A percentile compares a stretch with the other conserved stretches of the same genome.
Conservation (phyloP, 305 asterid genomes). For the Ilex paraguariensis region DNA sequence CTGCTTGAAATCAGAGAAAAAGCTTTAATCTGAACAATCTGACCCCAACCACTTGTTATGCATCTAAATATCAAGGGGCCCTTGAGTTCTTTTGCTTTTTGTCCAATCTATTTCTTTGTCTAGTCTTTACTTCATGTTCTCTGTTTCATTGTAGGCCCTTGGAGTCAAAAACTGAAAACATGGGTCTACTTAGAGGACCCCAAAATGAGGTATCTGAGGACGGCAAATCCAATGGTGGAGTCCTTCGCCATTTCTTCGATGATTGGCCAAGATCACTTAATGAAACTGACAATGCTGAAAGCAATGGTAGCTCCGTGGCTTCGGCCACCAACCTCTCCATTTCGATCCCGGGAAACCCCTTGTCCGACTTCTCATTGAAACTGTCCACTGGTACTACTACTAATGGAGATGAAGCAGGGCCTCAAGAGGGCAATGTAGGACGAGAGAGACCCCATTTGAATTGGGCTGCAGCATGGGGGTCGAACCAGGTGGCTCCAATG, state of each 20-base stretch:
- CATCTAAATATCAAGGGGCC: conserved; percentile 14
- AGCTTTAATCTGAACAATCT: conserved; percentile 23
- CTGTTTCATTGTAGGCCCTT: conserved; percentile 37
- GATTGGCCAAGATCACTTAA: conserved; percentile 75
- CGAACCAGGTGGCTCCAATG: conserved; percentile 42
- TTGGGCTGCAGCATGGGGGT: conserved; percentile 47
- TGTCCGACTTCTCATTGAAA: conserved; percentile 71
- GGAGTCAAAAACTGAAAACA: conserved; percentile 27
- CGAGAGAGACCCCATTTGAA: conserved; percentile 30
- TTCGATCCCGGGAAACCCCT: conserved; percentile 49
- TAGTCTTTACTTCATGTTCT: neutral
- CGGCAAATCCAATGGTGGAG: conserved; percentile 28
- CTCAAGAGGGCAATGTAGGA: conserved; percentile 14
- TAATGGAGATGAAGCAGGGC: conserved; percentile 23
- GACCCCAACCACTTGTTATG: conserved; percentile 38
- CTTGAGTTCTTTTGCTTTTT: neutral
- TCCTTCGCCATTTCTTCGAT: conserved; percentile 64
- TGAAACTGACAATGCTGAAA: conserved; percentile 27
- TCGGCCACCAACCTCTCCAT: conserved; percentile 57
- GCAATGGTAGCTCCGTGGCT: conserved; percentile 17
- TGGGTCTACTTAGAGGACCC: conserved; percentile 26
- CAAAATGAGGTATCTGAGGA: conserved; percentile 22
- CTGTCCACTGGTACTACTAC: conserved; percentile 58
- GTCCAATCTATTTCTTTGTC: conserved; percentile 3
- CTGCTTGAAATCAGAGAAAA: neutral